phyloP scores from a whole-genome alignment of 2,329 filamentous ascomycete species.

The Aspergillus thermomutatus region DNA sequence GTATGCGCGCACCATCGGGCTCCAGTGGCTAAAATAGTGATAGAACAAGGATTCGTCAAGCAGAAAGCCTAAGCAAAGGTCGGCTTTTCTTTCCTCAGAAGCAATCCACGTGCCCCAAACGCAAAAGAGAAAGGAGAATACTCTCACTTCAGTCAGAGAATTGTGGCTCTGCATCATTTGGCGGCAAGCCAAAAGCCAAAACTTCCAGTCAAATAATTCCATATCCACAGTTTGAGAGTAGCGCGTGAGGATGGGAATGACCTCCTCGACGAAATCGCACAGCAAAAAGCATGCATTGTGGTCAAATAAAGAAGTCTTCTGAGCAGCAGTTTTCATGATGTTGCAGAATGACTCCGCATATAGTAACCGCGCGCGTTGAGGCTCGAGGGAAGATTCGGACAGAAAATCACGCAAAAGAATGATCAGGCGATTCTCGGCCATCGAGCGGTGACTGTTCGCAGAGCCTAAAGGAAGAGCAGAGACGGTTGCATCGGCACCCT shows the following conservation, averaged over 20 bases:
- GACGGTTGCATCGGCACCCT: slow-evolving; percentile 63
- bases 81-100: slow-evolving; percentile 64
- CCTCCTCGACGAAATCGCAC: slow-evolving; percentile 88
- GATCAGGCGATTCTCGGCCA: slow-evolving; percentile 85
- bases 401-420: slow-evolving; percentile 79
- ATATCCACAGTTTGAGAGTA: slow-evolving; percentile 51
- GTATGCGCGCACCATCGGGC: slow-evolving; percentile 89
- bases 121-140: slow-evolving; percentile 76
- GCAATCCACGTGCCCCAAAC: slow-evolving; percentile 71
- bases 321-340: slow-evolving; percentile 70
- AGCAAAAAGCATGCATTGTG: slow-evolving; percentile 81
- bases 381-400: slow-evolving; percentile 56
- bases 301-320: slow-evolving; percentile 74
- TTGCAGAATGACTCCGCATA: slow-evolving; percentile 74
- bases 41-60: slow-evolving; percentile 72
- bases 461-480: slow-evolving; percentile 62
- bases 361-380: slow-evolving; percentile 57
- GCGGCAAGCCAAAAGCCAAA: slow-evolving; percentile 79
- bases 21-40: slow-evolving; percentile 88
- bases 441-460: slow-evolving; percentile 69
- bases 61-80: slow-evolving; percentile 71
- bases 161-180: slow-evolving; percentile 80
- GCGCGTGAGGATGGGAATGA: slow-evolving; percentile 63
- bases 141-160: slow-evolving; percentile 82
- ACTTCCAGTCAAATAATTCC: slow-evolving; percentile 59